phyloP scores from a whole-genome alignment of 495 filamentous ascomycete species.

The Talaromyces liani region DNA sequence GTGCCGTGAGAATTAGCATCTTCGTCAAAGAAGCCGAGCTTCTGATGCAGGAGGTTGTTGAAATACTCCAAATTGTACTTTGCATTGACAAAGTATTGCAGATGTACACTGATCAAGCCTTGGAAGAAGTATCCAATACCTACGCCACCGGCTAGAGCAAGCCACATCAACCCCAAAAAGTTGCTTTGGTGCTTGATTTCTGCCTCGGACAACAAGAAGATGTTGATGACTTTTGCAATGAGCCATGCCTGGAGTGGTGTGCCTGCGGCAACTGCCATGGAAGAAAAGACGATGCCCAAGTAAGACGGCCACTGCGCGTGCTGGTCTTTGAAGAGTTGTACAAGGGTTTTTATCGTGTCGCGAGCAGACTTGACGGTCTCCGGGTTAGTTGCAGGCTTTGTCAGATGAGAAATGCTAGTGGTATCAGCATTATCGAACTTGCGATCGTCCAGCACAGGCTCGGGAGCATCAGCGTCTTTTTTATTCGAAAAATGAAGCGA shows the following conservation, averaged over 20 bases:
- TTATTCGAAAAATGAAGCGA: neutral
- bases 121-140: neutral
- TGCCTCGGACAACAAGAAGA: neutral
- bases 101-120: neutral
- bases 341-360: neutral
- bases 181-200: neutral
- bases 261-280: neutral
- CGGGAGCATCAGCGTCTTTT: neutral
- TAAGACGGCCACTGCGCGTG: neutral
- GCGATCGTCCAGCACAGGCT: neutral
- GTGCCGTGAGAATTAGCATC: constrained; percentile 36
- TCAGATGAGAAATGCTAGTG: neutral
- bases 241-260: constrained; percentile 3
- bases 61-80: neutral
- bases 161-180: constrained; percentile 2
- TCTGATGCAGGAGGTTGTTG: neutral
- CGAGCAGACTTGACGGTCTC: neutral
- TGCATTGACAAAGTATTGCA: neutral
- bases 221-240: neutral
- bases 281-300: neutral
- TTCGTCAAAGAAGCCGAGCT: neutral
- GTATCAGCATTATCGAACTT: neutral
- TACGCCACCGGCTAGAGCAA: neutral
- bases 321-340: neutral
- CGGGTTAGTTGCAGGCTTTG: neutral